Evolutionary conservation across 2,329 filamentous ascomycete genomes (phyloP).

Genomic region (Aureobasidium sp.): DNA sequence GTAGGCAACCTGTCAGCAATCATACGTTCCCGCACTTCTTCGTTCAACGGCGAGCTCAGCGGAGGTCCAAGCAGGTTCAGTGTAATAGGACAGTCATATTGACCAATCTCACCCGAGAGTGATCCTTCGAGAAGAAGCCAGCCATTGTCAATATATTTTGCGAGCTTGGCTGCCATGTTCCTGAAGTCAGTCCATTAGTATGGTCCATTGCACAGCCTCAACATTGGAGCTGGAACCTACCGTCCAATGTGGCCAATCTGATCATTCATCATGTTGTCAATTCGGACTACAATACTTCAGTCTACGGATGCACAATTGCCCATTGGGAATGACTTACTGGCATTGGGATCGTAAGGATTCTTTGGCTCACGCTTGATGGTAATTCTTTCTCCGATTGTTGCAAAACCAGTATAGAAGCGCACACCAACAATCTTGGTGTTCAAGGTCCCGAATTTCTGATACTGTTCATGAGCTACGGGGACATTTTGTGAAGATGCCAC

Average conservation of each 20-base stretch:
- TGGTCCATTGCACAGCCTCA: not conserved
- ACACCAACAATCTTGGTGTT: conserved; percentile 54
- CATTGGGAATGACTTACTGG: not conserved
- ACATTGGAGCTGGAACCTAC: not conserved
- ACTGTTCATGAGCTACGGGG: conserved; percentile 20
- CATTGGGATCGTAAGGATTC: conserved; percentile 42
- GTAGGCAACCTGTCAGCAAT: conserved; percentile 57
- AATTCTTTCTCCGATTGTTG: conserved; percentile 43
- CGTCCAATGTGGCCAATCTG: conserved; percentile 74
- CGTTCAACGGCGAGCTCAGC: conserved; percentile 41
- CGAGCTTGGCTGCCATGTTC: conserved; percentile 61
- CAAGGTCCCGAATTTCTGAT: conserved; percentile 32
- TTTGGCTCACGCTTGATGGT: conserved; percentile 57
- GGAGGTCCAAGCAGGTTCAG: conserved; percentile 63
- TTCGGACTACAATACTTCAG: conserved; percentile 65
- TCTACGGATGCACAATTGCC: conserved; percentile 35
- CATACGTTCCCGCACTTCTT: conserved; percentile 37
- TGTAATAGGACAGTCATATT: conserved; percentile 65
- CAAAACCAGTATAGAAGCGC: conserved; percentile 47
- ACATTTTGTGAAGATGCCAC: conserved; percentile 25
- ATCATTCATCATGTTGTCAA: conserved; percentile 65
- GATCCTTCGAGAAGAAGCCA: conserved; percentile 61
- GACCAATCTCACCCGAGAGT: conserved; percentile 58
- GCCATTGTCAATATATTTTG: conserved; percentile 58
- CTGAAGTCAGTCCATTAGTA: conserved; percentile 26